phyloP scores from a whole-genome alignment of 1,139 yeast genomes.

The Hemisphaericaspora xylofermentans region DNA sequence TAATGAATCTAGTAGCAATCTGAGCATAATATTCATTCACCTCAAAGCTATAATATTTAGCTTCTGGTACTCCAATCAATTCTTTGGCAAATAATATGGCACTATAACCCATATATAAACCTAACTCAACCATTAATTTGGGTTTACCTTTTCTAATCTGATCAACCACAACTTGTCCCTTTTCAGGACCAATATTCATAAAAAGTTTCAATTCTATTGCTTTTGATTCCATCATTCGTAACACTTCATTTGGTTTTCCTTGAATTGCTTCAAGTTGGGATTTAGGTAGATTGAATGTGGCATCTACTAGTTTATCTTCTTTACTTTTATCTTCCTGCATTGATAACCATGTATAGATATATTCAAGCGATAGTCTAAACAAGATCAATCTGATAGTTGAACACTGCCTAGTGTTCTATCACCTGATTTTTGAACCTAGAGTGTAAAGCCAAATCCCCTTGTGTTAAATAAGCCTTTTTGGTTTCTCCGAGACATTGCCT shows the following conservation, averaged over 20 bases:
- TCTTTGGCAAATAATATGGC: conserved; percentile 37
- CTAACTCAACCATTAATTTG: conserved; percentile 39
- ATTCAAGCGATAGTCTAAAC: no score
- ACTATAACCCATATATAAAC: conserved; percentile 46
- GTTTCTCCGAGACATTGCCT: no score
- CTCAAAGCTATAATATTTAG: conserved; percentile 42
- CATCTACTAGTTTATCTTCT: conserved; percentile 23
- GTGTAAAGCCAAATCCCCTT: no score
- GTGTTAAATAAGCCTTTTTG: no score
- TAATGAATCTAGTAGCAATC: conserved; percentile 31
- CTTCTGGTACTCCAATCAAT: conserved; percentile 21
- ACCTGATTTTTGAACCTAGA: no score
- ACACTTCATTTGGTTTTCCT: conserved; percentile 31
- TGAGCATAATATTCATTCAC: conserved; percentile 30
- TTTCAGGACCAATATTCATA: conserved; percentile 36
- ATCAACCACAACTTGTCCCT: conserved; percentile 31
- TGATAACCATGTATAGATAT: not conserved
- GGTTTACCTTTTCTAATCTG: conserved; percentile 29
- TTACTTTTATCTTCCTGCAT: conserved; percentile 9
- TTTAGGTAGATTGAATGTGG: conserved; percentile 23
- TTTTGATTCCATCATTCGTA: conserved; percentile 32
- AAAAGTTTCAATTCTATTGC: conserved; percentile 14
- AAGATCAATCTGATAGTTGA: no score
- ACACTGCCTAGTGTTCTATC: no score
- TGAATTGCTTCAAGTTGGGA: conserved; percentile 18